Base-by-base conservation (phyloP, 83 land plant species). In the Diphasiastrum complanatum region DNA sequence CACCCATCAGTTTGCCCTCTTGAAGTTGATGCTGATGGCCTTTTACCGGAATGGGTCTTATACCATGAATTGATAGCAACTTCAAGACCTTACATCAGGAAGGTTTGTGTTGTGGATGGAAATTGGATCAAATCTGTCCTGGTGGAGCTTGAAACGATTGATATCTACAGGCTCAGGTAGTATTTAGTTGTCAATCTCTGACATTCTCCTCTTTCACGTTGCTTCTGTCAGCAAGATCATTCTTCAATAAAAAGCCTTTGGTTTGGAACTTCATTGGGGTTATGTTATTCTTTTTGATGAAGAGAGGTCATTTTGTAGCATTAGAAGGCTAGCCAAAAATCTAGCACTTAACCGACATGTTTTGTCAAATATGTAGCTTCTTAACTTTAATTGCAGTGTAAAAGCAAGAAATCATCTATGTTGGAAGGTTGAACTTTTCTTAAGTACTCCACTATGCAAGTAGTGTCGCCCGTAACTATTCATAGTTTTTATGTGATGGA, bases 1-100 rank as follows among this genome's bases (percentile, higher is more conserved):
- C 99, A 95, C 71, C 99, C 99, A 46, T 73, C 93, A 6, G 77
- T 87, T 20, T 69, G 81, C 45, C 78, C 78, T 22, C 70, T 86
- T 1, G 70, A 68, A 66, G 50, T 79, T 48, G 93, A 95, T 74
- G 93, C 82, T 60, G 89, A 95, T 23, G 99, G 99, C 25, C 77
- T 74, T 37, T 63, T 80, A 34, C 93, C 99, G 12, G 83, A 84
- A 54, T 89, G 95, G 81, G 77, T 95, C 57, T 74, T 95, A 5
- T 95, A 95, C 63, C 91, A 95, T 56, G 99, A 95, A 61, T 81
- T 95, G 14, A 55, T 95, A 32, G 73, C 77, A 49, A 86, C 90
- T 8, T 47, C 95, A 4, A 83, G 90, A 8, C 90, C 97, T 8
- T 95, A 74, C 51, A 77, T 61, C 5, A 79, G 87, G 33, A 82